Evolutionary conservation across 2,329 filamentous ascomycete genomes (phyloP).

Genomic region (Claviceps capensis): DNA sequence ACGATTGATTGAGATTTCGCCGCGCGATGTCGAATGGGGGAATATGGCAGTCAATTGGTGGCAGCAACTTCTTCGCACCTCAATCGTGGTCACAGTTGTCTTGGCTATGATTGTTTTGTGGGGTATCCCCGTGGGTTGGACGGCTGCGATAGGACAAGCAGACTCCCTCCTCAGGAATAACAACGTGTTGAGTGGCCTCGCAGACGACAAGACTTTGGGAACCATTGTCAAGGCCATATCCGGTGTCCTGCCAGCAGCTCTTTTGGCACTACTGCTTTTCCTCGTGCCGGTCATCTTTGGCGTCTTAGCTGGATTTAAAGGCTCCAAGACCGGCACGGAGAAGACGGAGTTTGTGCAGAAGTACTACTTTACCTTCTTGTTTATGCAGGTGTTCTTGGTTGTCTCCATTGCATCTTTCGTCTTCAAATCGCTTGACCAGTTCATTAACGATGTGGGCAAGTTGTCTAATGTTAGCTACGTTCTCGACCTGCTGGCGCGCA

Average conservation of each 20-base stretch:
- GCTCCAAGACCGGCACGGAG: constrained; percentile 69
- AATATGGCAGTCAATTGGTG: constrained; percentile 96
- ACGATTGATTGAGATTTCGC: constrained; percentile 82
- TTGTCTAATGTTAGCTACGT: constrained; percentile 48
- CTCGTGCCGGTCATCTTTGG: constrained; percentile 69
- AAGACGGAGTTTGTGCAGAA: constrained; percentile 73
- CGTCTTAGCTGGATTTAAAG: constrained; percentile 58
- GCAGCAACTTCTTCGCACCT: constrained; percentile 66
- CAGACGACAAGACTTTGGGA: constrained; percentile 41
- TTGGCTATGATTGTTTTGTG: constrained; percentile 71
- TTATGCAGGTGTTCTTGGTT: constrained; percentile 88
- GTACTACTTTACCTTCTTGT: constrained; percentile 89
- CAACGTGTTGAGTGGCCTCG: constrained; percentile 58
- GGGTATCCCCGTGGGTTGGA: constrained; percentile 83
- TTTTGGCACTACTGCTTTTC: constrained; percentile 66
- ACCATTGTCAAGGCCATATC: constrained; percentile 53
- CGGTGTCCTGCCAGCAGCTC: constrained; percentile 70
- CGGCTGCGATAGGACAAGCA: constrained; percentile 68
- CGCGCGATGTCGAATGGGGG: constrained; percentile 87
- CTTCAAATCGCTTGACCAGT: constrained; percentile 44
- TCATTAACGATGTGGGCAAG: constrained; percentile 37
- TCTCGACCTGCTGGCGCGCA: constrained; percentile 57
- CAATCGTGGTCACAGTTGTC: constrained; percentile 50
- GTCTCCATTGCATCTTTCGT: constrained; percentile 75
- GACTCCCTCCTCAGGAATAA: constrained; percentile 52